Conservation (phyloP, 306 rosid species). For the Lotus japonicus region DNA sequence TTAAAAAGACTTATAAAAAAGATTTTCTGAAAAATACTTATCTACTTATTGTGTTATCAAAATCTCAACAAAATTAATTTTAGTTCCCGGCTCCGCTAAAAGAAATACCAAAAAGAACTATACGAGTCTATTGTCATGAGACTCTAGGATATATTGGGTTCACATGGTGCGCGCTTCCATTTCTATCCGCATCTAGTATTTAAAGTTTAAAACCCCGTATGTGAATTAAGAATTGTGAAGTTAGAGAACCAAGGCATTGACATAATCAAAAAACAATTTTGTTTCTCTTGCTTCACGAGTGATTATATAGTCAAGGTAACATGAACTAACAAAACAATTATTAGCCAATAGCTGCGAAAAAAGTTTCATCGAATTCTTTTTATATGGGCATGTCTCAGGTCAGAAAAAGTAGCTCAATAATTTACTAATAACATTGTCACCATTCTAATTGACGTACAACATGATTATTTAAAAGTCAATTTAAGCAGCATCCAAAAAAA, state of each 20-base stretch:
- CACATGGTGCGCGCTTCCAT: too few relatives aligned
- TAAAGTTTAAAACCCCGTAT: neutral
- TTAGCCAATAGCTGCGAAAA: neutral
- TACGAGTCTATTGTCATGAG: too few relatives aligned
- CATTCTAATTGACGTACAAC: conserved; percentile 20
- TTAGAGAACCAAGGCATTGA: conserved; percentile 1
- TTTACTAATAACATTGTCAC: conserved; percentile 14
- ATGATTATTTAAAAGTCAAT: neutral
- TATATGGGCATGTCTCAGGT: neutral
- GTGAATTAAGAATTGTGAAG: conserved; percentile 5
- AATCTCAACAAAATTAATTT: too few relatives aligned
- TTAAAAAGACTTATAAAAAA: too few relatives aligned
- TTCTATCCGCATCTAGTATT: too few relatives aligned
- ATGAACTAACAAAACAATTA: neutral
- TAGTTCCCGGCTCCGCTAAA: too few relatives aligned
- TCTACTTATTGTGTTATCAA: too few relatives aligned
- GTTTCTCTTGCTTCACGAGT: conserved; percentile 2
- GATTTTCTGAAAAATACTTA: too few relatives aligned
- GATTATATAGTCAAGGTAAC: neutral
- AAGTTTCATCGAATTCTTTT: conserved; percentile 14
- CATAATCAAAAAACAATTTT: neutral
- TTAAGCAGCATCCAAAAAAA: neutral
- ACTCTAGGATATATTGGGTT: too few relatives aligned
- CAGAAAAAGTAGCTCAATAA: conserved; percentile 10
- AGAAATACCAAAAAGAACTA: too few relatives aligned